Evolutionary conservation across 2,329 filamentous ascomycete genomes (phyloP).

Genomic region (Pyrenochaeta sp.): DNA sequence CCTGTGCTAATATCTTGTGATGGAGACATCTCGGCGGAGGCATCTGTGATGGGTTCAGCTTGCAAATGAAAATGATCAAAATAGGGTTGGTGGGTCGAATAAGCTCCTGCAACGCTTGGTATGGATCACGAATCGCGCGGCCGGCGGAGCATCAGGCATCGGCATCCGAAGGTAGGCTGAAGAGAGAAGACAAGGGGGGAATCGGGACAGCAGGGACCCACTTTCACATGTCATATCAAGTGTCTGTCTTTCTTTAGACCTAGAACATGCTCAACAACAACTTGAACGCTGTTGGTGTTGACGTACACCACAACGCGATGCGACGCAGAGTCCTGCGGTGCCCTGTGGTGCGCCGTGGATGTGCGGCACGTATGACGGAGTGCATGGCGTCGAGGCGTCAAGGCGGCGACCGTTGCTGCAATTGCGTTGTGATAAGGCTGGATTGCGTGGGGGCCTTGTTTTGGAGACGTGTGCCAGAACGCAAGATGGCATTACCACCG

Average conservation of each 20-base stretch:
- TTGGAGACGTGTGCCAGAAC: too few species aligned
- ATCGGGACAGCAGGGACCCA: constrained; percentile 11
- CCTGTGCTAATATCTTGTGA: too few species aligned
- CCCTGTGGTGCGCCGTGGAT: constrained; percentile 9
- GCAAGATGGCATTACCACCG: too few species aligned
- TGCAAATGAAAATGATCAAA: constrained; percentile 15
- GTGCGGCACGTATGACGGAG: constrained; percentile 18
- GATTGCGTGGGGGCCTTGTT: too few species aligned
- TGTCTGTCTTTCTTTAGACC: constrained; percentile 9
- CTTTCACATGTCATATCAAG: constrained; percentile 24
- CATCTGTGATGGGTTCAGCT: neutral
- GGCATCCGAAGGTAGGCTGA: neutral
- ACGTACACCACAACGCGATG: constrained; percentile 10
- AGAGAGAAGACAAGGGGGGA: neutral
- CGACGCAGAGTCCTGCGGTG: constrained; percentile 7
- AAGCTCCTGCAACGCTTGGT: constrained; percentile 10
- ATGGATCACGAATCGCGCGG: constrained; percentile 14
- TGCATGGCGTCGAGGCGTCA: too few species aligned
- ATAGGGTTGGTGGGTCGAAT: constrained; percentile 8
- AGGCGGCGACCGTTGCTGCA: constrained; percentile 7
- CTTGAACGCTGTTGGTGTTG: constrained; percentile 10
- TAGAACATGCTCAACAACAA: constrained; percentile 15
- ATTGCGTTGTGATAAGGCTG: neutral
- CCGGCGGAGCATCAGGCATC: constrained; percentile 1
- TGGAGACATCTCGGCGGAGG: neutral